Base-by-base conservation (phyloP, 2,329 filamentous ascomycete genomes). In the Bipolaris cookei region DNA sequence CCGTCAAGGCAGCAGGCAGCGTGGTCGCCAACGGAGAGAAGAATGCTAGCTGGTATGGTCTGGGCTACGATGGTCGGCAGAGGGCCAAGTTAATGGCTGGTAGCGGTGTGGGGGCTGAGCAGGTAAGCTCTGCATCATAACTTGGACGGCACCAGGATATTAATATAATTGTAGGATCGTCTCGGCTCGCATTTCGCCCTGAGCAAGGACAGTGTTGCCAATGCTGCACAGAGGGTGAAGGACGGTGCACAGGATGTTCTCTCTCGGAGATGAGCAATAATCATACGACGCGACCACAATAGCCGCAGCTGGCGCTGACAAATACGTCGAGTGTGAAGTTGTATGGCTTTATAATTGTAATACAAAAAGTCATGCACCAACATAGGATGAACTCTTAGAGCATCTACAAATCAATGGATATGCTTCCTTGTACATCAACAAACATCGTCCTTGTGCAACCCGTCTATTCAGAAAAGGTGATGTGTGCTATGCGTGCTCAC, bases 61-160 rank as follows among this genome's bases (percentile, higher is more conserved):
- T 75, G 5, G 72, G 72, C 1, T 57, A 65, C 28, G 73, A 76
- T 56, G 73, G 73, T 6, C 67, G 62, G 51, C 68, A 65, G 56
- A 59, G 68, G 41, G 73, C 71, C 23, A 69, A 66, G 57, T 41
- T 66, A 30, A 48, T 75, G 57, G 72, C 73, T 32, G 58, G 59
- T 35, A 65, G 69, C 44, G 71, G 72, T n/a, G 58, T 54, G 13
- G 73, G 72, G 6, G 72, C 72, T 32, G 73, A 76, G 52, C 73
- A 76, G 67, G 73, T 75, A 68, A 43, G 64, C 51, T 21, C 32
- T 20, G 14, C 11, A 44, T 20, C n/a, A 25, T 34, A 3, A 2
- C 5, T 34, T 11, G 16, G 14, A 16, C n/a, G 2, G 30, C 34
- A 7, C 18, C 13, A 42, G 13, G 7, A 41, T 30, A 4, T 56